Conservation (phyloP, 2,329 filamentous ascomycete genomes). For the Aspergillus persii region DNA sequence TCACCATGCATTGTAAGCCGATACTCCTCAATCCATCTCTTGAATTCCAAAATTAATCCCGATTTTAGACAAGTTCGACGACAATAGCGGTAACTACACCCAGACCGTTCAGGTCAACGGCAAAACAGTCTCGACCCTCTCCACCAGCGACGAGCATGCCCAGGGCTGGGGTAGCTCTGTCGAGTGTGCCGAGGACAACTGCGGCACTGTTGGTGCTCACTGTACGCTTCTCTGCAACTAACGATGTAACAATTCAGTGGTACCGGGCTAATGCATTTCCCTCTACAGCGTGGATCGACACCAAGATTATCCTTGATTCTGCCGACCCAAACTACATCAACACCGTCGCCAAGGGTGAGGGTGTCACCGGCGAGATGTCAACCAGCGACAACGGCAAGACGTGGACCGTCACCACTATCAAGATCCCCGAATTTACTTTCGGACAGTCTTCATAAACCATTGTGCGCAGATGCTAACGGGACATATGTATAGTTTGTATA, state of each 20-base stretch:
- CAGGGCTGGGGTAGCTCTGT: slow-evolving; percentile 46
- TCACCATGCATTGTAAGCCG: slow-evolving; percentile 42
- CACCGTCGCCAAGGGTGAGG: slow-evolving; percentile 37
- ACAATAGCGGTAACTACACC: slow-evolving; percentile 41
- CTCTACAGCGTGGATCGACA: slow-evolving; percentile 39
- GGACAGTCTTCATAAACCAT: background rate
- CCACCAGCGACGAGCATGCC: slow-evolving; percentile 45
- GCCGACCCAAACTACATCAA: slow-evolving; percentile 35
- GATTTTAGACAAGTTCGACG: slow-evolving; percentile 37
- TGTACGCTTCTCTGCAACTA: slow-evolving; percentile 18
- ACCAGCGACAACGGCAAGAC: slow-evolving; percentile 44
- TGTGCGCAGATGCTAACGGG: too few species aligned
- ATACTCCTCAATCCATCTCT: too few species aligned
- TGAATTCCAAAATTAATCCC: background rate
- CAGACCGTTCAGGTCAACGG: slow-evolving; percentile 41
- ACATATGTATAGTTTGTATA: too few species aligned
- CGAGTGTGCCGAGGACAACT: slow-evolving; percentile 40
- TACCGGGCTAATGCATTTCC: background rate
- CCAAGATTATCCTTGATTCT: slow-evolving; percentile 36
- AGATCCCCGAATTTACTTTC: slow-evolving; percentile 30
- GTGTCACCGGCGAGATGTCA: slow-evolving; percentile 42
- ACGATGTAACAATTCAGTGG: background rate
- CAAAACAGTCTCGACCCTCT: slow-evolving; percentile 42
- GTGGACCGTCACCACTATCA: slow-evolving; percentile 43
- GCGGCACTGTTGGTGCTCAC: slow-evolving; percentile 43